These are phyloP conservation scores for Schizonepeta tenuifolia DNA, from an alignment of 257 asterid species.

Conservation along the genomic window DNA sequence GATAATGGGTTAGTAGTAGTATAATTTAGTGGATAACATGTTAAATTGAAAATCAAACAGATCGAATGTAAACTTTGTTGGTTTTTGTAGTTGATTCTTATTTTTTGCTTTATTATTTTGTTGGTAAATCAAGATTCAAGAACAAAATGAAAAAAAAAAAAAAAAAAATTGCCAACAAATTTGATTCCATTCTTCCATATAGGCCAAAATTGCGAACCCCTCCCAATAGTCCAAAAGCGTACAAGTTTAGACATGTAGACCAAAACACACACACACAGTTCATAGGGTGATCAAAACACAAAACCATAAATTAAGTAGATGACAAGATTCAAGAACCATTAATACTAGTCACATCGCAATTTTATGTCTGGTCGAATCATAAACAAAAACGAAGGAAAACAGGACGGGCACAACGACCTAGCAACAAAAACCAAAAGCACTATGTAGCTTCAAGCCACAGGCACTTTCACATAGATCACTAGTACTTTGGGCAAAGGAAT, in stretches of 20 bases:
- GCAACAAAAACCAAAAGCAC: constrained; percentile 43
- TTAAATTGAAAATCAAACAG: too few relatives aligned
- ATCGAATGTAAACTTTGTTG: too few relatives aligned
- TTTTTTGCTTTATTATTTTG: too few relatives aligned
- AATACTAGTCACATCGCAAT: constrained; percentile 44
- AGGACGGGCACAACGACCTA: constrained; percentile 53
- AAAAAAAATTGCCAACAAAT: background rate
- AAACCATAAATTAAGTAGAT: background rate
- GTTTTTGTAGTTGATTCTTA: too few relatives aligned
- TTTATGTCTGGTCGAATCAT: constrained; percentile 56
- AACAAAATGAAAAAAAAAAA: too few relatives aligned
- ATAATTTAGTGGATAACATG: too few relatives aligned
- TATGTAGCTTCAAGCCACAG: constrained; percentile 47
- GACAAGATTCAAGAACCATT: constrained; percentile 15
- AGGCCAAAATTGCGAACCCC: background rate
- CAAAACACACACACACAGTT: background rate
- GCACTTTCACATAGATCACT: constrained; percentile 51
- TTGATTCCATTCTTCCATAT: background rate
- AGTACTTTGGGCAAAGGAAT: constrained; percentile 40
- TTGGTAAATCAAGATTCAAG: too few relatives aligned
- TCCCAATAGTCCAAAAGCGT: background rate
- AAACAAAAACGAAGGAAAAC: constrained; percentile 54
- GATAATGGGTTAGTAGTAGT: too few relatives aligned
- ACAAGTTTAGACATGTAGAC: background rate
- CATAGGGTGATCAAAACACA: background rate